These are phyloP conservation scores for Acanthochlamys bracteata DNA, from an alignment of 106 monocot genomes.

Conservation along the genomic window DNA sequence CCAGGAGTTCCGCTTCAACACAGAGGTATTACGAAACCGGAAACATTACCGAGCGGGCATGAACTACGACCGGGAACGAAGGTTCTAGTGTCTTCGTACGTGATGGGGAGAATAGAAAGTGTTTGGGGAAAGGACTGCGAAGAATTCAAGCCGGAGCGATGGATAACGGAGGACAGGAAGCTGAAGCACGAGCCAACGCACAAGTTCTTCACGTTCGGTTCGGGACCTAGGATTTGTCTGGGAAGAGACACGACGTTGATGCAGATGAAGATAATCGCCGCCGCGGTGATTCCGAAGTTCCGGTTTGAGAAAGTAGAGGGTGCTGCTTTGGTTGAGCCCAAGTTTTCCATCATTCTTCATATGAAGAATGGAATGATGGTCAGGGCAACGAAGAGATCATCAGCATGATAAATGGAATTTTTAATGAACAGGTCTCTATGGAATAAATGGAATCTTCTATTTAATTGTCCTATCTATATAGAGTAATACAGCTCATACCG, in stretches of 20 bases:
- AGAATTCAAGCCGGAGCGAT: conserved; percentile 69
- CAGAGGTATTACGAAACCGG: conserved; percentile 20
- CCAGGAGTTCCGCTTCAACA: conserved; percentile 60
- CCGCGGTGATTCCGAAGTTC: conserved; percentile 33
- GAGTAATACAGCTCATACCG: too few species aligned
- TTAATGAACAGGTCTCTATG: too few species aligned
- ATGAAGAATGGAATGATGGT: conserved; percentile 70
- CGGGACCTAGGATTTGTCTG: conserved; percentile 58
- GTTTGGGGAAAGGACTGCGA: conserved; percentile 71
- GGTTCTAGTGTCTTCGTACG: conserved; percentile 33
- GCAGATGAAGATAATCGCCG: conserved; percentile 60
- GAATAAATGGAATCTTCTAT: too few species aligned
- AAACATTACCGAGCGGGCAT: conserved; percentile 44
- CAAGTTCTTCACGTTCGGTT: conserved; percentile 49
- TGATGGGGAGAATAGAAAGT: conserved; percentile 66
- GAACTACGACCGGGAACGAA: conserved; percentile 6
- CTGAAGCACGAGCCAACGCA: conserved; percentile 42
- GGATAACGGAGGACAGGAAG: conserved; percentile 40
- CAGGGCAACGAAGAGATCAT: conserved; percentile 29
- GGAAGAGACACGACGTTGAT: conserved; percentile 56
- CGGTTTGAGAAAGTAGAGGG: conserved; percentile 18
- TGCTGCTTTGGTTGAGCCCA: conserved; percentile 28
- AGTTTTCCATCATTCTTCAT: conserved; percentile 55
- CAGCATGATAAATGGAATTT: too few species aligned
- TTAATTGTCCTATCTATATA: too few species aligned